These are phyloP conservation scores for Hymenoscyphus albidus DNA, from an alignment of 2,329 filamentous ascomycete genomes.

Conservation along the genomic window DNA sequence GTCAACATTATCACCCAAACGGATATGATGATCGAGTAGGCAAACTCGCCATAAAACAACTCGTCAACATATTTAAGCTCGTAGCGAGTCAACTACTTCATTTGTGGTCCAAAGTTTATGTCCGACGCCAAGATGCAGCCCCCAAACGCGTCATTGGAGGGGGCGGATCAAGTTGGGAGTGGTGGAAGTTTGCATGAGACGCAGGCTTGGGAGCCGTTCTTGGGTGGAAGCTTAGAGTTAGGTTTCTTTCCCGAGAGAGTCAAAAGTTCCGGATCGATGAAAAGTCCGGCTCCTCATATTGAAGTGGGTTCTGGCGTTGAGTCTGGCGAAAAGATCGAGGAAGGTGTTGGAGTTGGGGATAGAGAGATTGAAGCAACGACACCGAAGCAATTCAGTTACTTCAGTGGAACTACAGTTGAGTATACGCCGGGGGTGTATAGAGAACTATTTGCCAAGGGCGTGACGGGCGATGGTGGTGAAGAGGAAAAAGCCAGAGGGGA, in stretches of 20 bases:
- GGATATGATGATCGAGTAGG: not conserved
- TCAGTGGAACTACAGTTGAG: conserved; percentile 4
- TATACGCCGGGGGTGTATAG: not conserved
- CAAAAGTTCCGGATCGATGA: not conserved
- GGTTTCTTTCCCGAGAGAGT: not conserved
- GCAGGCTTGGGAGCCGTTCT: not conserved
- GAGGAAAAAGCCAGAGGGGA: not conserved
- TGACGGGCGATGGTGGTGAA: not conserved
- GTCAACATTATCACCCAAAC: not conserved
- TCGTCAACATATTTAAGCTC: not conserved
- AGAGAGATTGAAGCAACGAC: not conserved
- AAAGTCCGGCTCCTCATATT: no score
- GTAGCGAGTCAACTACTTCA: not conserved
- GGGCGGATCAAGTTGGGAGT: not conserved
- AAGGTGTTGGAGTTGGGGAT: not conserved
- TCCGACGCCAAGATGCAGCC: not conserved
- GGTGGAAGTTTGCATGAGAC: not conserved
- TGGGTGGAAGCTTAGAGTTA: not conserved
- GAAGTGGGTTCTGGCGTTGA: no score
- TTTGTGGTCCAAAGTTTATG: not conserved
- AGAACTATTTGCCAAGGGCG: not conserved
- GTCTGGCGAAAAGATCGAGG: no score
- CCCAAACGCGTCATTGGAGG: not conserved
- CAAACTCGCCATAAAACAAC: not conserved
- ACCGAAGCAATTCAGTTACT: not conserved